phyloP scores from a whole-genome alignment of 202 grass and related monocot species.

The Digitaria exilis region DNA sequence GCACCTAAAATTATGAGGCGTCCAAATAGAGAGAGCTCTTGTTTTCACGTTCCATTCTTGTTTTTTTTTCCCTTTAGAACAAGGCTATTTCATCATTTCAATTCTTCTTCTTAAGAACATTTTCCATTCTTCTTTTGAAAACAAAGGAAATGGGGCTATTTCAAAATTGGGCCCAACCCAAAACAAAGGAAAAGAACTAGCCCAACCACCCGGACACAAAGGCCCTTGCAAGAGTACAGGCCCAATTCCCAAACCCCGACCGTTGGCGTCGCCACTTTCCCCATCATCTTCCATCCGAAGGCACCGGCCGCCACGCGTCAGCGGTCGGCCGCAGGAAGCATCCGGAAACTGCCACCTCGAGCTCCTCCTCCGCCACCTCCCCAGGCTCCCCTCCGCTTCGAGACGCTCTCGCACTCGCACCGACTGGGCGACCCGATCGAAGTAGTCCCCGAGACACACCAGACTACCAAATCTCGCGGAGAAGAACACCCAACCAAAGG shows the following conservation, averaged over 20 bases:
- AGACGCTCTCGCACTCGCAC: neutral
- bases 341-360: slow-evolving; percentile 25
- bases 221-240: neutral
- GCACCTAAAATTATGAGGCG: neutral
- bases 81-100: too few species aligned
- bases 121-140: too few species aligned
- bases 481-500: neutral
- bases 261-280: neutral
- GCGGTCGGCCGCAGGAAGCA: neutral
- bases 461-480: neutral
- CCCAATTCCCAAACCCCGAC: neutral
- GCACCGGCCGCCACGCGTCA: slow-evolving; percentile 24
- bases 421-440: neutral
- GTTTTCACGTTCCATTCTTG: too few species aligned
- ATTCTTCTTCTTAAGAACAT: too few species aligned
- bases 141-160: too few species aligned
- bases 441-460: neutral
- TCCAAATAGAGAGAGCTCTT: too few species aligned
- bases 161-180: too few species aligned
- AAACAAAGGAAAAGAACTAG: too few species aligned
- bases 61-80: too few species aligned
- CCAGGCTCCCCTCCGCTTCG: neutral
- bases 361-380: neutral
- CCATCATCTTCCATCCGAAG: neutral
- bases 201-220: neutral